Evolutionary conservation across 306 rosid genomes (phyloP).

Genomic region (Rosa rugosa): DNA sequence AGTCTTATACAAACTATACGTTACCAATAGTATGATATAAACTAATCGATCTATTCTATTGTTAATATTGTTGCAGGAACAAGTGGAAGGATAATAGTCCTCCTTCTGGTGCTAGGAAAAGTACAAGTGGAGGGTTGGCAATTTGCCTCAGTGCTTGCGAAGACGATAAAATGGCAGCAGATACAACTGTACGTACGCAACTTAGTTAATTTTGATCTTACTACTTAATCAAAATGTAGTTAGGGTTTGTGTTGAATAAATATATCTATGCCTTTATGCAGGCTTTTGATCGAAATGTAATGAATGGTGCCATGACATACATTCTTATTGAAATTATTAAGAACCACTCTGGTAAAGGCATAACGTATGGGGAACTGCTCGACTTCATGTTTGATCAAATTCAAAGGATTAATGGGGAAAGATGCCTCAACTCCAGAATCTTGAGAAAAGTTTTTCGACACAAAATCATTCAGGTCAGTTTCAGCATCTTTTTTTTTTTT

Average conservation of each 20-base stretch:
- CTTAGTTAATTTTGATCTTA: neutral
- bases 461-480: slow-evolving; percentile 46
- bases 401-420: slow-evolving; percentile 25
- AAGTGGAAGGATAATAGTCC: slow-evolving; percentile 57
- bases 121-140: slow-evolving; percentile 66
- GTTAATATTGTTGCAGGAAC: slow-evolving; percentile 20
- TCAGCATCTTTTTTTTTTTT: neutral
- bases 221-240: neutral
- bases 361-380: slow-evolving; percentile 50
- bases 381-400: slow-evolving; percentile 28
- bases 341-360: neutral
- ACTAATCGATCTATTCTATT: neutral
- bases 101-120: slow-evolving; percentile 50
- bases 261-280: slow-evolving; percentile 13
- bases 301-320: slow-evolving; percentile 78
- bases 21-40: neutral
- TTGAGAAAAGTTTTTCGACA: slow-evolving; percentile 37
- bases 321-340: slow-evolving; percentile 36
- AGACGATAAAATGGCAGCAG: slow-evolving; percentile 64
- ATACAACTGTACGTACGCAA: slow-evolving; percentile 51
- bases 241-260: neutral
- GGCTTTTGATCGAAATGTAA: slow-evolving; percentile 50
- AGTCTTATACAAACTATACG: neutral
- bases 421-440: slow-evolving; percentile 26
- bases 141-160: slow-evolving; percentile 70